Evolutionary conservation across 108 stramenopile species (phyloP).

Genomic region (Fragilariopsis cylindrus): DNA sequence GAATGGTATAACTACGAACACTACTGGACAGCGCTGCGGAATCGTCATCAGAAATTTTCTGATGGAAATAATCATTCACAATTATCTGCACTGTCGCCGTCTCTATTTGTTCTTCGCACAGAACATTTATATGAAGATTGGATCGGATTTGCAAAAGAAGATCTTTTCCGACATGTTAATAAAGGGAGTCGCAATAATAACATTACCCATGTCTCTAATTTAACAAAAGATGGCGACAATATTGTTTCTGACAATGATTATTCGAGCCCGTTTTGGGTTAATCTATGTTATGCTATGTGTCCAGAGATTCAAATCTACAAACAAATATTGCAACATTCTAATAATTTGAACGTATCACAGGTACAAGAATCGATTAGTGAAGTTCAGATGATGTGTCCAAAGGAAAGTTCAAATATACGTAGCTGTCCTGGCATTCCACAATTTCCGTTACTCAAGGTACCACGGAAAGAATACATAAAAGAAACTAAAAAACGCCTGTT

Average conservation of each 20-base stretch:
- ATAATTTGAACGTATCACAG: conserved; percentile 26
- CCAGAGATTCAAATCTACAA: conserved; percentile 37
- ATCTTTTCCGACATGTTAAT: conserved; percentile 34
- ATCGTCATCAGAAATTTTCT: neutral
- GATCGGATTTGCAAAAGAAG: conserved; percentile 20
- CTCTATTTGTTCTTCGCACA: conserved; percentile 25
- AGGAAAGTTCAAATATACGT: neutral
- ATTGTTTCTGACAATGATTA: neutral
- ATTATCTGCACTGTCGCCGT: neutral
- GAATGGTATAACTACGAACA: conserved; percentile 50
- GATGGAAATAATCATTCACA: neutral
- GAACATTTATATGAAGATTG: conserved; percentile 38
- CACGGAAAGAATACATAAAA: conserved; percentile 11
- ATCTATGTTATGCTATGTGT: conserved; percentile 37
- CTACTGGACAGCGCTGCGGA: conserved; percentile 35
- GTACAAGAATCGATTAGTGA: conserved; percentile 25
- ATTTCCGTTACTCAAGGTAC: conserved; percentile 25
- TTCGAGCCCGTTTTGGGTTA: neutral
- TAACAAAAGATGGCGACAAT: neutral
- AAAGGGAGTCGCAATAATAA: neutral
- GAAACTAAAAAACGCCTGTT: conserved; percentile 40
- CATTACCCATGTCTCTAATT: neutral
- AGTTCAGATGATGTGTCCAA: conserved; percentile 21
- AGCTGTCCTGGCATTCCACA: conserved; percentile 21
- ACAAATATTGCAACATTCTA: conserved; percentile 12